phyloP scores from a whole-genome alignment of 768 basidiomycete genomes.

The Trichaptum fuscoviolaceum region DNA sequence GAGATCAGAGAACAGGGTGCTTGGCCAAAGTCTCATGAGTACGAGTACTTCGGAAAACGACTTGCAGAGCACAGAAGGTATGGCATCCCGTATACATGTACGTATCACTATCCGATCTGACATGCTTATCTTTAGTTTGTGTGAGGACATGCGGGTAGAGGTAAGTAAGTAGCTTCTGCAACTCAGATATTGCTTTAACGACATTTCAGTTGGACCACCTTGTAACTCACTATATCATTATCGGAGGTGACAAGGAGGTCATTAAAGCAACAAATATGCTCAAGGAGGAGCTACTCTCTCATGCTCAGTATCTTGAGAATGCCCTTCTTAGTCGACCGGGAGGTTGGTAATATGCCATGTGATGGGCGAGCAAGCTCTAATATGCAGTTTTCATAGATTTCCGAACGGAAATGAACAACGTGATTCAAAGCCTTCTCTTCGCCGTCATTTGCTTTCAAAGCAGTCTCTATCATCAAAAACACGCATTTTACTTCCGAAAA shows the following conservation, averaged over 20 bases:
- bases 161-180: not conserved
- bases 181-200: not conserved
- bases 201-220: not conserved
- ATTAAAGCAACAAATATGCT: not conserved
- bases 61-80: no score
- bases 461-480: not conserved
- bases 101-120: not conserved
- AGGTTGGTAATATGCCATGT: not conserved
- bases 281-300: not conserved
- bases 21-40: not conserved
- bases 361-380: not conserved
- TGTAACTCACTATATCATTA: not conserved
- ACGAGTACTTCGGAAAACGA: no score
- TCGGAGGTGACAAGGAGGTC: not conserved
- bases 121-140: not conserved
- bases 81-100: no score
- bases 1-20: not conserved
- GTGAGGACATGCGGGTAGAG: not conserved
- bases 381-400: not conserved
- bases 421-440: not conserved
- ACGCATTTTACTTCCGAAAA: not conserved
- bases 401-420: not conserved
- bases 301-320: not conserved
- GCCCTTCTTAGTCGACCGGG: not conserved
- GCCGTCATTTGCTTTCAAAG: not conserved